Evolutionary conservation across 768 basidiomycete species (phyloP).

Genomic region (Suillus alpinus): DNA sequence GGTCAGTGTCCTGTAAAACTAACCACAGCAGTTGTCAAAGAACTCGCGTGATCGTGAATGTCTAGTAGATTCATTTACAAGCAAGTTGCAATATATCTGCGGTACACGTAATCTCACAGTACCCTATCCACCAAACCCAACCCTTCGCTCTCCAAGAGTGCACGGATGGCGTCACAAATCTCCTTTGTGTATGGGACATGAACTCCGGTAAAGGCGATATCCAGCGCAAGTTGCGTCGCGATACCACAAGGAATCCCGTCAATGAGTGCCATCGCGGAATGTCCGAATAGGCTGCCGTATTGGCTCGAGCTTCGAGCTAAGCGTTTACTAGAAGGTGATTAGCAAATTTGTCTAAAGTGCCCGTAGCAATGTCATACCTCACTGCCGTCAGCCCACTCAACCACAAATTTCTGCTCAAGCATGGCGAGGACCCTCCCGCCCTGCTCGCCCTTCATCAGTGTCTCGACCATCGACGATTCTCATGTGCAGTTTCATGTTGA

Average conservation of each 20-base stretch:
- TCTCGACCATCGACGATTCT: slow-evolving; percentile 89
- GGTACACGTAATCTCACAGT: slow-evolving; percentile 36
- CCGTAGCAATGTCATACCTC: slow-evolving; percentile 39
- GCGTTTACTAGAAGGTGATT: slow-evolving; percentile 54
- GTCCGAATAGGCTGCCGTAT: slow-evolving; percentile 76
- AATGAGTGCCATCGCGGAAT: slow-evolving; percentile 88
- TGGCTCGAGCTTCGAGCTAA: slow-evolving; percentile 90
- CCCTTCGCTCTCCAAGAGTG: slow-evolving; percentile 69
- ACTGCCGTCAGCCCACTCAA: slow-evolving; percentile 83
- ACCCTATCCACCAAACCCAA: slow-evolving; percentile 69
- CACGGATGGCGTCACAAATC: slow-evolving; percentile 73
- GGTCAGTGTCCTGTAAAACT: too few relatives aligned
- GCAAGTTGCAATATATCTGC: neutral
- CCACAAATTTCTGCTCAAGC: slow-evolving; percentile 96
- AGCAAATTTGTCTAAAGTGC: neutral
- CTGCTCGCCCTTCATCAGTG: slow-evolving; percentile 84
- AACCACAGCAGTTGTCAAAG: too few relatives aligned
- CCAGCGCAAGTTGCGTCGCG: slow-evolving; percentile 86
- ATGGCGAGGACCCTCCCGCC: slow-evolving; percentile 95
- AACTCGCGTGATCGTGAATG: too few relatives aligned
- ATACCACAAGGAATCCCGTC: slow-evolving; percentile 95
- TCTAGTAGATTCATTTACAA: too few relatives aligned
- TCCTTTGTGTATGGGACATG: slow-evolving; percentile 85
- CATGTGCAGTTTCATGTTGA: slow-evolving; percentile 94
- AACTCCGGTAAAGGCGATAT: slow-evolving; percentile 84